Conservation (phyloP, 345 rosid species). For the Stellera chamaejasme region DNA sequence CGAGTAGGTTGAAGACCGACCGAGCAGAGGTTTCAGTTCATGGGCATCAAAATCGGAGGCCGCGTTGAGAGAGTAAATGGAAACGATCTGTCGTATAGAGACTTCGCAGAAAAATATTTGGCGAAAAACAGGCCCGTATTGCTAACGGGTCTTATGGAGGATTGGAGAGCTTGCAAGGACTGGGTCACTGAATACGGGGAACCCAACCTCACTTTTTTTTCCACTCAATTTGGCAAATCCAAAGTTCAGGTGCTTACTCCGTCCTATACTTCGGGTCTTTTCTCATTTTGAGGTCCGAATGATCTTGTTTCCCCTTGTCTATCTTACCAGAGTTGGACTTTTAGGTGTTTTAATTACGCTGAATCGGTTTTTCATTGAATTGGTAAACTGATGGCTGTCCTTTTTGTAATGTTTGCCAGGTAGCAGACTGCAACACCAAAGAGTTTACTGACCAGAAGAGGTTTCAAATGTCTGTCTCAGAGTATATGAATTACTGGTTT, state of each 20-base stretch:
- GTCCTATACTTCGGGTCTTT: background rate
- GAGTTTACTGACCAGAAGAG: conserved; percentile 85
- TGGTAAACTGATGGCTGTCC: background rate
- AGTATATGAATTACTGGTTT: conserved; percentile 55
- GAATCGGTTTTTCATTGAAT: background rate
- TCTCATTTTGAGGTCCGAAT: background rate
- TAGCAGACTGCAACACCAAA: conserved; percentile 77
- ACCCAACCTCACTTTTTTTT: conserved; percentile 58
- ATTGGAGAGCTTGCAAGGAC: conserved; percentile 72
- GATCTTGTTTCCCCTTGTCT: background rate
- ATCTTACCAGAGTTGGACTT: conserved; percentile 3
- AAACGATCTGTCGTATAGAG: conserved; percentile 47
- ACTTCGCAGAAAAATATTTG: conserved; percentile 58
- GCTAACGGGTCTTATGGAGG: conserved; percentile 64
- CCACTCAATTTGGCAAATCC: conserved; percentile 63
- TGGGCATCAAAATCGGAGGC: conserved; percentile 62
- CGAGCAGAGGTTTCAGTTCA: conserved; percentile 6
- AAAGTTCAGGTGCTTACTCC: conserved; percentile 58
- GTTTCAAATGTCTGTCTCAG: conserved; percentile 62
- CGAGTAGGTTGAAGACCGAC: too few relatives aligned
- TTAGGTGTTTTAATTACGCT: conserved; percentile 1
- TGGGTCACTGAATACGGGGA: conserved; percentile 53
- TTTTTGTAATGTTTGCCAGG: conserved; percentile 23
- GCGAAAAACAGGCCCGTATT: conserved; percentile 69
- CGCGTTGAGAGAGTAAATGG: conserved; percentile 59